These are phyloP conservation scores for Exophiala xenobiotica DNA, from an alignment of 2,329 filamentous ascomycete genomes.

Conservation along the genomic window DNA sequence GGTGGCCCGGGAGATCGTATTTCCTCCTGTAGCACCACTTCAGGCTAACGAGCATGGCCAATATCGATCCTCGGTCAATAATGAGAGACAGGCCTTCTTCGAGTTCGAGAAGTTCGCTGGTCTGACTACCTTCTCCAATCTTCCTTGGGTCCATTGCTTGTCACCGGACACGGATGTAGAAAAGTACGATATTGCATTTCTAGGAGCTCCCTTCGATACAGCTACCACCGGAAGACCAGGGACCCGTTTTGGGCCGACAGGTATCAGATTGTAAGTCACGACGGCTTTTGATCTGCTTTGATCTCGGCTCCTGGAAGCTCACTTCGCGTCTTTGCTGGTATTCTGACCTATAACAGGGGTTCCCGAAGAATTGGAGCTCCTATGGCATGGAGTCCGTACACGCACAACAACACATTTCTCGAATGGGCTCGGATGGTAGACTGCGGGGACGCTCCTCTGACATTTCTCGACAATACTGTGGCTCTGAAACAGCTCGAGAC, in stretches of 20 bases:
- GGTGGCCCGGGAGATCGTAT: slow-evolving; percentile 32
- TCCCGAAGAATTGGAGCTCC: slow-evolving; percentile 48
- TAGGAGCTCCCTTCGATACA: slow-evolving; percentile 55
- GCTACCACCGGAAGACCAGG: slow-evolving; percentile 54
- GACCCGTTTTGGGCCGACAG: slow-evolving; percentile 53
- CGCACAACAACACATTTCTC: slow-evolving; percentile 46
- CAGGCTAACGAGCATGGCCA: slow-evolving; percentile 18
- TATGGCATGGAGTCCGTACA: slow-evolving; percentile 50
- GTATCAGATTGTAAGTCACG: slow-evolving; percentile 44
- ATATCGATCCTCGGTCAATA: slow-evolving; percentile 22
- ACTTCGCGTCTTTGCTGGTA: background rate
- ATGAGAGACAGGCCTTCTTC: slow-evolving; percentile 42
- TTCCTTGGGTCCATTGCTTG: slow-evolving; percentile 37
- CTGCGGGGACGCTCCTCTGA: slow-evolving; percentile 55
- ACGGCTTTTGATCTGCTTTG: background rate
- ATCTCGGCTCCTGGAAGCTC: background rate
- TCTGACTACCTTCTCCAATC: slow-evolving; percentile 36
- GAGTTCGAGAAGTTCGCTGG: slow-evolving; percentile 43
- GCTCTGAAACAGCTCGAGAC: slow-evolving; percentile 55
- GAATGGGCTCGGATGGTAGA: slow-evolving; percentile 56
- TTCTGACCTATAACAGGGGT: slow-evolving; percentile 33
- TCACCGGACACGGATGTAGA: slow-evolving; percentile 28
- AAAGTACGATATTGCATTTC: slow-evolving; percentile 43
- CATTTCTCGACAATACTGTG: slow-evolving; percentile 54
- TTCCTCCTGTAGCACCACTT: slow-evolving; percentile 32